A percentile compares a stretch with the other conserved stretches of the same genome.
Evolutionary conservation across 225 moss, liverwort and hornwort genomes (phyloP).

Genomic region (Physcomitrium patens): DNA sequence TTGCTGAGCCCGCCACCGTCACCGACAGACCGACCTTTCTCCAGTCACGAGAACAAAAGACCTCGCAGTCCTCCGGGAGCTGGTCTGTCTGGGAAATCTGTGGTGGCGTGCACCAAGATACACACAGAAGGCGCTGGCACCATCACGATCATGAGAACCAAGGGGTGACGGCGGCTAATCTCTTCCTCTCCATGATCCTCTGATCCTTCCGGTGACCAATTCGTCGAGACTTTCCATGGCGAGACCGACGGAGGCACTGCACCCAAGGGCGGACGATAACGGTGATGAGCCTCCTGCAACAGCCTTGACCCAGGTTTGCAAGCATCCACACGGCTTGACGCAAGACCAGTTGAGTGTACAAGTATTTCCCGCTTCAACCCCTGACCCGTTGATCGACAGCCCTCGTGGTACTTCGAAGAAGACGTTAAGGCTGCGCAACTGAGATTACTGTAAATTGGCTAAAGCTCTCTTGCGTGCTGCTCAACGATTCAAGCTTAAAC

Average conservation of each 20-base stretch:
- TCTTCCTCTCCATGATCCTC: slow-evolving; percentile 17
- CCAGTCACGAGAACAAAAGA: too few relatives aligned
- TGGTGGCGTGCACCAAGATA: slow-evolving; percentile 80
- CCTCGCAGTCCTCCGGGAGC: slow-evolving; percentile 52
- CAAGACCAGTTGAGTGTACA: slow-evolving; percentile 54
- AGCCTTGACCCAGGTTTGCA: too few relatives aligned
- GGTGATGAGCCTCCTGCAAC: too few relatives aligned
- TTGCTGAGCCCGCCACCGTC: too few relatives aligned
- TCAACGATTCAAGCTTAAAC: slow-evolving; percentile 30
- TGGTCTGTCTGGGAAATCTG: slow-evolving; percentile 78
- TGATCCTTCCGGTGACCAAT: not conserved
- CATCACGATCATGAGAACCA: slow-evolving; percentile 86
- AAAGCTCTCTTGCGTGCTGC: slow-evolving; percentile 37
- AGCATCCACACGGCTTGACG: slow-evolving; percentile 25
- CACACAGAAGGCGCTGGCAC: slow-evolving; percentile 85
- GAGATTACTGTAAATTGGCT: slow-evolving; percentile 55
- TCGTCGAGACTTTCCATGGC: slow-evolving; percentile 22
- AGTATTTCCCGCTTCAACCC: slow-evolving; percentile 42
- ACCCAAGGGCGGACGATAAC: slow-evolving; percentile 27
- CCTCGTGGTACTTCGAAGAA: slow-evolving; percentile 56
- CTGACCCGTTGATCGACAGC: slow-evolving; percentile 40
- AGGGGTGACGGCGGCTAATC: slow-evolving; percentile 48
- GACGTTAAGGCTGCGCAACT: slow-evolving; percentile 39
- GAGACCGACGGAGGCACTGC: slow-evolving; percentile 21
- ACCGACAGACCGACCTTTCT: too few relatives aligned